Evolutionary conservation across 2,329 filamentous ascomycete species (phyloP), one percentile per base, ranked within the genome.

Genomic region (Microsporum audouinii): DNA sequence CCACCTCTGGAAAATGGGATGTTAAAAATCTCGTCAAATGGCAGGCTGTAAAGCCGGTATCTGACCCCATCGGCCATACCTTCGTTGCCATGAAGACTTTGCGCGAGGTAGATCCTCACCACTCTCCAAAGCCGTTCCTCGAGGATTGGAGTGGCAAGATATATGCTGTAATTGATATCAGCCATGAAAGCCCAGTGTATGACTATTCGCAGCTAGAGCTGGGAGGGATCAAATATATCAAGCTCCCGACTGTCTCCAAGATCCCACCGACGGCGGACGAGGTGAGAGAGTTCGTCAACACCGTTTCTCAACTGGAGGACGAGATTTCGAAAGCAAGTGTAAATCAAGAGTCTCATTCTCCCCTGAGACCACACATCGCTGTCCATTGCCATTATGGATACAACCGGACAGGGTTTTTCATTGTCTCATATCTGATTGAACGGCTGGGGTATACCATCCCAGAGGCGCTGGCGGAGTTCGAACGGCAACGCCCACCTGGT

Each of bases 311-410:
- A 34, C 74, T 90, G 29, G 79, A 85, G 47, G 76, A 76, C 33
- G 79, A 82, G 51, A 83, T 86, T 63, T 77, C 76, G 57, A 68
- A 72, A 33, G 71, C 77, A 64, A 74, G 73, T 45, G 75, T 72
- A 61, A 77, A 75, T 23, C 75, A 78, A 1, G 75, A 77, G n/a
- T 72, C 74, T 23, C 76, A 60, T 7, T 27, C 23, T 14, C 10
- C 36, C 10, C 67, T 66, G 23, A 71, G 71, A n/a, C 75, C 75
- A 12, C 68, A 86, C 56, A 82, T 96, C 58, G 91, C 87, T 1
- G 89, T 96, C 0, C 92, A 97, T 71, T 97, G 92, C 69, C 92
- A 97, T 70, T 96, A 96, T 68, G 92, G 92, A 0, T 96, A 95
- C 76, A 96, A 97, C 71, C 83, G 91, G 27, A 96, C 92, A 0